Evolutionary conservation across 208 protist species (phyloP).

Genomic region (Angomonas desouzai): DNA sequence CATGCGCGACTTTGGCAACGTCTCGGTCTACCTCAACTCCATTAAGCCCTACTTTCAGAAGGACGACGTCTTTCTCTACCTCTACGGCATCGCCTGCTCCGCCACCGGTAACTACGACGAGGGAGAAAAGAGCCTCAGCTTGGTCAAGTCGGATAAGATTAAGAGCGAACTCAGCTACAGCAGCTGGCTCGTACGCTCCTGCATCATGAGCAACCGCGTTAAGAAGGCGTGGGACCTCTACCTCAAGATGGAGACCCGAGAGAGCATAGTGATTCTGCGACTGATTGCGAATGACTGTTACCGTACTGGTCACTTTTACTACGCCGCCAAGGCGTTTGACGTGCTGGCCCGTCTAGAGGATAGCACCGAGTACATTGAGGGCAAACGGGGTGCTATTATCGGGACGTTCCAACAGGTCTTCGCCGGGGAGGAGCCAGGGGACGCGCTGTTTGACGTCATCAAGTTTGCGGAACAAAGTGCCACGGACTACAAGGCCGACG

Average conservation of each 20-base stretch:
- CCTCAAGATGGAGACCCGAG: slow-evolving; percentile 95
- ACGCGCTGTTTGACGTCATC: slow-evolving; percentile 90
- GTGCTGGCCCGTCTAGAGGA: slow-evolving; percentile 95
- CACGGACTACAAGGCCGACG: slow-evolving; percentile 58
- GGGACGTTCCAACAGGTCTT: slow-evolving; percentile 96
- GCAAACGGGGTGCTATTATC: slow-evolving; percentile 95
- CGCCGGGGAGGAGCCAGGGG: slow-evolving; percentile 79
- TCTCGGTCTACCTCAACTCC: slow-evolving; percentile 94
- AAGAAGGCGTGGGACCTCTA: slow-evolving; percentile 96
- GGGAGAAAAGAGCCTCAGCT: slow-evolving; percentile 83
- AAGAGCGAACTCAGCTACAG: slow-evolving; percentile 91
- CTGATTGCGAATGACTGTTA: slow-evolving; percentile 98
- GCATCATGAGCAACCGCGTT: slow-evolving; percentile 94
- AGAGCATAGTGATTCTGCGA: slow-evolving; percentile 93
- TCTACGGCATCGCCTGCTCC: slow-evolving; percentile 90
- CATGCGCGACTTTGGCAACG: slow-evolving; percentile 94
- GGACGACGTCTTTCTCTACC: slow-evolving; percentile 93
- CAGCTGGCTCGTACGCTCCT: slow-evolving; percentile 90
- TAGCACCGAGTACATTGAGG: slow-evolving; percentile 94
- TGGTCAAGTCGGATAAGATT: slow-evolving; percentile 90
- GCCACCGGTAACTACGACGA: slow-evolving; percentile 81
- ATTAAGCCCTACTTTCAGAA: slow-evolving; percentile 95
- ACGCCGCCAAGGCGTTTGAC: slow-evolving; percentile 97
- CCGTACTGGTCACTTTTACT: slow-evolving; percentile 94
- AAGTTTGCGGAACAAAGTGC: slow-evolving; percentile 87